A percentile compares a stretch with the other conserved stretches of the same genome.
phyloP scores from a whole-genome alignment of 1,284 basidiomycete species.

The Cryptococcus sp. region DNA sequence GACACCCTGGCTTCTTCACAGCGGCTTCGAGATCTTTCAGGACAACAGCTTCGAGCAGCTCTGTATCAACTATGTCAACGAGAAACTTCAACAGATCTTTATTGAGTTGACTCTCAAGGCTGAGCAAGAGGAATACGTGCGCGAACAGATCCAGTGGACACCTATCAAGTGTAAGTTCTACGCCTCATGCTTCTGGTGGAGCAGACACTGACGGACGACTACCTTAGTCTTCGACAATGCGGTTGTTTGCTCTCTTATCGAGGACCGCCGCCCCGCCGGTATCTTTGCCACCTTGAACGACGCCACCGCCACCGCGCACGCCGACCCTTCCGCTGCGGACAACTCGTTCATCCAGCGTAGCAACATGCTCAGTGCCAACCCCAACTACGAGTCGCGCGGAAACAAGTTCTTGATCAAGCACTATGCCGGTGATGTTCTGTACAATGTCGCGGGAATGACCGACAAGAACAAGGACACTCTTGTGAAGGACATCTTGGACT shows the following conservation, averaged over 20 bases:
- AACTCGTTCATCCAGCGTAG: slow-evolving; percentile 95
- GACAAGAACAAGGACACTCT: slow-evolving; percentile 99
- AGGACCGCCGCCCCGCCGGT: slow-evolving; percentile 91
- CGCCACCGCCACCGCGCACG: slow-evolving; percentile 96
- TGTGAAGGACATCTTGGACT: slow-evolving; percentile 89
- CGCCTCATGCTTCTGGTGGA: neutral
- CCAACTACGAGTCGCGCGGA: slow-evolving; percentile 90
- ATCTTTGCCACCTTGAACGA: slow-evolving; percentile 98
- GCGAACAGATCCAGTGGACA: slow-evolving; percentile 98
- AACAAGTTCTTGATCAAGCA: slow-evolving; percentile 87
- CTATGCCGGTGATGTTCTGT: slow-evolving; percentile 98
- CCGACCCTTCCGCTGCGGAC: slow-evolving; percentile 93
- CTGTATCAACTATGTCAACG: slow-evolving; percentile 99
- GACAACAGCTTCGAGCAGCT: slow-evolving; percentile 99
- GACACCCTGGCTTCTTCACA: slow-evolving; percentile 5
- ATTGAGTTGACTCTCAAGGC: slow-evolving; percentile 98
- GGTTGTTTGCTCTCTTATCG: slow-evolving; percentile 96
- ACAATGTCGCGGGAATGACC: slow-evolving; percentile 96
- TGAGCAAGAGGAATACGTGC: slow-evolving; percentile 98
- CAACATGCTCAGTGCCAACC: slow-evolving; percentile 71
- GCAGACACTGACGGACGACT: neutral
- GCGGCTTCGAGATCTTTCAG: slow-evolving; percentile 88
- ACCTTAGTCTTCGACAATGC: slow-evolving; percentile 49
- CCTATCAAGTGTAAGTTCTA: slow-evolving; percentile 73
- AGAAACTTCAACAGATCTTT: slow-evolving; percentile 98